Evolutionary conservation across 371 early-diverging fungal genomes (phyloP).

Genomic region (Gilbertella persicaria): DNA sequence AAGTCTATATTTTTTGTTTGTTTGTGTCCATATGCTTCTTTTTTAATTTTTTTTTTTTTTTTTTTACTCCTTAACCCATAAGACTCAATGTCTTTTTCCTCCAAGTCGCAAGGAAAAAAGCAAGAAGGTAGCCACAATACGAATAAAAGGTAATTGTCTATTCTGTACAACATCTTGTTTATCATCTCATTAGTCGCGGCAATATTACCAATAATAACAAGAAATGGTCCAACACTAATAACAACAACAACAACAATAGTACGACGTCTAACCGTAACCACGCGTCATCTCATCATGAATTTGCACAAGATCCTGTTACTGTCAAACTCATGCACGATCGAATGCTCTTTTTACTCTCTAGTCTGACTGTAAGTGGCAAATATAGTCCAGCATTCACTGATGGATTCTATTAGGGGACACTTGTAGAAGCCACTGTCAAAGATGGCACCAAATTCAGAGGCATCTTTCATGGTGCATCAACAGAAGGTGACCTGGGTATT

Average conservation of each 20-base stretch:
- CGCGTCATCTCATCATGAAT: conserved; percentile 13
- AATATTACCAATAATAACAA: conserved; percentile 24
- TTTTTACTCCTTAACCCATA: too few relatives aligned
- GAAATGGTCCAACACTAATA: conserved; percentile 33
- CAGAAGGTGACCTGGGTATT: conserved; percentile 78
- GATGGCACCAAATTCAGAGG: conserved; percentile 76
- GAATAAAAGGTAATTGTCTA: conserved; percentile 22
- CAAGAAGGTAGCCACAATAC: conserved; percentile 29
- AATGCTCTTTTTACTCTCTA: conserved; percentile 71
- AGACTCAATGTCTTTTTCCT: conserved; percentile 10
- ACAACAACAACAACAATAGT: too few relatives aligned
- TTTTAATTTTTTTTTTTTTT: background rate
- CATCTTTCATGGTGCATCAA: conserved; percentile 73
- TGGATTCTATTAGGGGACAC: conserved; percentile 63
- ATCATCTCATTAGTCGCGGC: conserved; percentile 25
- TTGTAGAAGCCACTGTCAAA: conserved; percentile 68
- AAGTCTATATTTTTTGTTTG: too few relatives aligned
- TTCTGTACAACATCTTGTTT: conserved; percentile 1
- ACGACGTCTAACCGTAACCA: conserved; percentile 13
- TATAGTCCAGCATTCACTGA: background rate
- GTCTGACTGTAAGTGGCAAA: conserved; percentile 76
- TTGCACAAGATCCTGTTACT: conserved; percentile 22
- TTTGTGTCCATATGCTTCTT: background rate
- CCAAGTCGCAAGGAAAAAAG: conserved; percentile 43
- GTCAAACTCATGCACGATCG: conserved; percentile 69